Percentiles rank a stretch among this genome's conserved stretches.
phyloP scores from a whole-genome alignment of 345 rosid species.

The Kandelia obovata region DNA sequence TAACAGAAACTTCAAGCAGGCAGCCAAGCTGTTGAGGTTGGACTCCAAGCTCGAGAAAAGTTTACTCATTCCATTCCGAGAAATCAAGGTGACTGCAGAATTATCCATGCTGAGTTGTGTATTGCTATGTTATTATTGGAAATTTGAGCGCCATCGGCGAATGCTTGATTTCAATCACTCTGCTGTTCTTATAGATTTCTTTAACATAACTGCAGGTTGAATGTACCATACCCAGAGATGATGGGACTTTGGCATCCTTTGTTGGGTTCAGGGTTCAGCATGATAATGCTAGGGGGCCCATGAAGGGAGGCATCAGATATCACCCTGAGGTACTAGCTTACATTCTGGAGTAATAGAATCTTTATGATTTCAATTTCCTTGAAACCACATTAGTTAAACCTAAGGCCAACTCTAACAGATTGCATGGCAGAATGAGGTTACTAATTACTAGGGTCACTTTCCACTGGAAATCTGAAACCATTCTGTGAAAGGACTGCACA shows the following conservation, averaged over 20 bases:
- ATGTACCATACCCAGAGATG: slow-evolving; percentile 89
- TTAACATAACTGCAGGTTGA: slow-evolving; percentile 59
- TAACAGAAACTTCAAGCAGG: slow-evolving; percentile 87
- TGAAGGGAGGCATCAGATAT: slow-evolving; percentile 98
- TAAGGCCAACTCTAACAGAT: no score
- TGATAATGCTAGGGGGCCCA: slow-evolving; percentile 97
- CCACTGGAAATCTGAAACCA: no score
- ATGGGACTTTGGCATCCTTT: slow-evolving; percentile 81
- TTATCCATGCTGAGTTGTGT: background rate
- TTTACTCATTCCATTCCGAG: slow-evolving; percentile 93
- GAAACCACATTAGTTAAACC: no score
- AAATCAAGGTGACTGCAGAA: slow-evolving; percentile 64
- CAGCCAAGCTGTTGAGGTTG: slow-evolving; percentile 80
- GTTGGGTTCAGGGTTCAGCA: slow-evolving; percentile 95
- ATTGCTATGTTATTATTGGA: no score
- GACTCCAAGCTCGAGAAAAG: slow-evolving; percentile 97
- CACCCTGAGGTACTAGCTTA: slow-evolving; percentile 71
- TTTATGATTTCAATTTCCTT: no score
- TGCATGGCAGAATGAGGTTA: no score
- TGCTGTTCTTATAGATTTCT: slow-evolving; percentile 4
- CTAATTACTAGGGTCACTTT: no score
- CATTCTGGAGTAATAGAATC: background rate
- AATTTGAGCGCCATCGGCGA: background rate
- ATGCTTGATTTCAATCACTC: background rate
- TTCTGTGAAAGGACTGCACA: no score